phyloP scores from a whole-genome alignment of 257 asterid species.

The Pogostemon cablin region DNA sequence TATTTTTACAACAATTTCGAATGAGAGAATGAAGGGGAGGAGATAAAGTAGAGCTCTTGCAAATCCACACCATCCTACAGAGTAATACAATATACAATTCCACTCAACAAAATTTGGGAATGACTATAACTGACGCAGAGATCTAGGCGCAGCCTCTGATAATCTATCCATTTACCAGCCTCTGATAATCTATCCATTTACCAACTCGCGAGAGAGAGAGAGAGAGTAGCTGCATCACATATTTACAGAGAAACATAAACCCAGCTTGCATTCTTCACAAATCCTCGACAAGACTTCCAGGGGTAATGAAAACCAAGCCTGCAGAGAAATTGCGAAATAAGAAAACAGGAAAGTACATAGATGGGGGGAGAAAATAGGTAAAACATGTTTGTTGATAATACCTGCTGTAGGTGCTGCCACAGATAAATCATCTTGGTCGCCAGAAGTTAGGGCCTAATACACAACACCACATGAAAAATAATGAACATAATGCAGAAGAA shows the following conservation, averaged over 20 bases:
- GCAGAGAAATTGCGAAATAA: constrained; percentile 17
- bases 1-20: constrained; percentile 10
- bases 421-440: constrained; percentile 63
- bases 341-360: constrained; percentile 2
- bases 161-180: constrained; percentile 32
- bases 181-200: constrained; percentile 30
- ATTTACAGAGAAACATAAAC: not conserved
- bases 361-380: not conserved
- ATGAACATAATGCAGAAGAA: not conserved
- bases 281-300: constrained; percentile 16
- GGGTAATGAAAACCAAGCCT: constrained; percentile 34
- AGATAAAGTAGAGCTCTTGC: constrained; percentile 27
- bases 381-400: constrained; percentile 21
- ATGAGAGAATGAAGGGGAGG: not conserved
- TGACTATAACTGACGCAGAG: constrained; percentile 25
- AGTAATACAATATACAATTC: constrained; percentile 24
- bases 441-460: constrained; percentile 73
- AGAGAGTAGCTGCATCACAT: not conserved
- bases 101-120: constrained; percentile 38
- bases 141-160: constrained; percentile 19
- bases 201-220: constrained; percentile 22
- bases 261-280: too few species aligned
- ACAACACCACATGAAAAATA: constrained; percentile 8
- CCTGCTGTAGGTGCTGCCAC: constrained; percentile 38
- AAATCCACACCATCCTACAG: constrained; percentile 34